Conservation (phyloP, 768 basidiomycete genomes). For the Rhizopogon roseolus region DNA sequence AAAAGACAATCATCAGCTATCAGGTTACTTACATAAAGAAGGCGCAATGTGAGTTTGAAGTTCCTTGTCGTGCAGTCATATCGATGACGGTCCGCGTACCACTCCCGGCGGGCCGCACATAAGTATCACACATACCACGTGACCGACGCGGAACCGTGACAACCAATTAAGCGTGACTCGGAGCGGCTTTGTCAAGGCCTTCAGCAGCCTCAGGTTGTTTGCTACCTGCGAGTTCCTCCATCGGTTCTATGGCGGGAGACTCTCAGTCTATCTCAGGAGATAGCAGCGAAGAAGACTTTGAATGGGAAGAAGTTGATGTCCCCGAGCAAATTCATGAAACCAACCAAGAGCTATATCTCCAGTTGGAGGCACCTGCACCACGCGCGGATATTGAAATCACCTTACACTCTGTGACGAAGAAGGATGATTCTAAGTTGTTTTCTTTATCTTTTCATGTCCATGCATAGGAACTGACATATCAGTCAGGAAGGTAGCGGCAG, state of each 20-base stretch:
- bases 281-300: constrained; percentile 60
- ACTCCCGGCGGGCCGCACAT: too few species aligned
- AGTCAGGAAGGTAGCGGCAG: constrained; percentile 39
- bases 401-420: constrained; percentile 41
- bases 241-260: constrained; percentile 10
- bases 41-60: too few species aligned
- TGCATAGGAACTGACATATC: constrained; percentile 12
- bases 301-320: constrained; percentile 78
- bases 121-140: constrained; percentile 9
- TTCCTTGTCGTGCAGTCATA: too few species aligned
- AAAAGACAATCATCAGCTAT: too few species aligned
- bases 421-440: constrained; percentile 41
- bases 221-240: constrained; percentile 4
- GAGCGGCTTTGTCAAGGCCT: constrained; percentile 2
- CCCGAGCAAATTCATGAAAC: constrained; percentile 21
- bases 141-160: constrained; percentile 17
- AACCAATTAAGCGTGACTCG: constrained; percentile 4
- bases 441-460: neutral
- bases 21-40: too few species aligned
- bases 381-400: constrained; percentile 67
- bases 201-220: neutral
- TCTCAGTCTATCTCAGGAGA: constrained; percentile 16
- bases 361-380: constrained; percentile 24
- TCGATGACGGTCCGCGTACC: too few species aligned
- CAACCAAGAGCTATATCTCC: constrained; percentile 18